Evolutionary conservation across 352 stramenopile genomes (phyloP), one percentile per base, ranked within the genome.

Genomic region (Phytophthora chlamydospora): DNA sequence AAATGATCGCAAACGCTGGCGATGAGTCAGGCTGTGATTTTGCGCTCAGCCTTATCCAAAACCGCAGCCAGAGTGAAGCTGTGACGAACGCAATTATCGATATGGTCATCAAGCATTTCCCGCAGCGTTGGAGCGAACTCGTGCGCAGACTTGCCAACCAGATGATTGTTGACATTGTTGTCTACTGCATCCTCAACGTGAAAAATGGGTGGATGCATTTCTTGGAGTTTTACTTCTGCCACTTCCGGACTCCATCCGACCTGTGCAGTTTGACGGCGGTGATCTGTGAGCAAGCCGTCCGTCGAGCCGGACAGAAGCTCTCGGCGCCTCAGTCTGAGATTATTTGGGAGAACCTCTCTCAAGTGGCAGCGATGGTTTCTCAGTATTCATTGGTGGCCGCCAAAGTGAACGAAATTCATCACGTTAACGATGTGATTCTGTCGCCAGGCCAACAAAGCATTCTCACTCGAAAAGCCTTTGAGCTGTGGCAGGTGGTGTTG

Each of bases 171-270:
- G 81, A 93, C 31, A 81, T 93, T 9, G 56, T 88, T 38, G 70
- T 87, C 13, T 91, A 93, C 58, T 89, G 76, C 44, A 67, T 92
- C 6, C 55, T 92, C 14, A 60, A 86, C 31, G 84, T 93, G 27
- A 81, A 74, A 40, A 91, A 90, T 34, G 87, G 87, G 1, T 95
- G 87, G 87, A 80, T 93, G 59, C 76, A 93, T 58, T 80, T 92
- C 24, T 54, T 93, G 31, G 86, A 95, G 49, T 79, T 90, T 59
- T 89, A 87, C 63, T 95, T 91, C 53, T 85, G 63, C 36, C 67
- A 88, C 21, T 79, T 63, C 12, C 56, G 63, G 14, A 54, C 66
- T 17, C 67, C 81, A 13, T 75, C 71, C 8, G 67, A 87, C 33
- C 58, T 91, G 32, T 82, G 71, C 35, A 70, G 42, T 21, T 43